Base-by-base conservation (phyloP, 2,329 filamentous ascomycete genomes). In the Scedosporium dehoogii region DNA sequence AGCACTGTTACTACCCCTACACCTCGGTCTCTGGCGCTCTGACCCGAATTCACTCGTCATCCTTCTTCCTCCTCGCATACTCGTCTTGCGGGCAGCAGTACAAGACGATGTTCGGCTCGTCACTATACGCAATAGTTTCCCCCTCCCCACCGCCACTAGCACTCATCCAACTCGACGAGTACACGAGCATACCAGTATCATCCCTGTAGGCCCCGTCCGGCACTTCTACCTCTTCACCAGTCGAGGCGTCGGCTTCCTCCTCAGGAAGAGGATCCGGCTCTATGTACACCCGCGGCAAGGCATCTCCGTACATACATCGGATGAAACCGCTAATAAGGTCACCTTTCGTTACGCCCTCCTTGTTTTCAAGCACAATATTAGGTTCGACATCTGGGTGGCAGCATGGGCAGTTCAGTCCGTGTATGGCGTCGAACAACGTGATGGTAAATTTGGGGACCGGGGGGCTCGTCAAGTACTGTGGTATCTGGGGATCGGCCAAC, bases 331-430 rank as follows among this genome's bases (percentile, higher is more conserved):
- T 46, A 12, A 60, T 18, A n/a, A 60, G 18, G 16, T 60, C 59
- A 9, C 51, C 44, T 25, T 60, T 60, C 44, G 59, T 60, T 10
- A 60, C 59, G 7, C 59, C 59, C 23, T 53, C 59, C 14, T 38
- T 7, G 44, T 60, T 60, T 14, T 60, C 59, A 3, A 60, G 59
- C 25, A 33, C 12, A n/a, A 60, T 60, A 21, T 18, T 53, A 12
- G 59, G 42, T 4, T 60, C 44, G 5, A 33, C 42, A 14, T 60
- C 59, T 3, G 59, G 59, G 23, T 60, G 59, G 59, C 44, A 51
- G 59, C 59, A 60, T 6, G 59, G 59, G 44, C 59, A 60, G 16
- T 33, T 38, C 6, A 60, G n/a, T 12, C 25, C 23, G 18, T 60
- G 59, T 3, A 9, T 29, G 10, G 25, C 21, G 27, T 60, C 59